Conservation (phyloP, 345 rosid species). For the Murraya koenigii region DNA sequence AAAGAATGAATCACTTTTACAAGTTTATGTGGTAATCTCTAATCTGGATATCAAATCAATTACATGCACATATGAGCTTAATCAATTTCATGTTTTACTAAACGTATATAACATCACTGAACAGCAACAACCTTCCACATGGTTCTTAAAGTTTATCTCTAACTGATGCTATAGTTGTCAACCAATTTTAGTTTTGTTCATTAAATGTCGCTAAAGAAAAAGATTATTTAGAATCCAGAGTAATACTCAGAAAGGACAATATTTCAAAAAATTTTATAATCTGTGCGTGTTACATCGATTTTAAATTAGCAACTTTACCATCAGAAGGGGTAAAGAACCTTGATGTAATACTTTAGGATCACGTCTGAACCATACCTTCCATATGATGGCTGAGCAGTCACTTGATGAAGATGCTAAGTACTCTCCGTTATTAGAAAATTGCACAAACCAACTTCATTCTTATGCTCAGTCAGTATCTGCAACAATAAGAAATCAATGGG, state of each 20-base stretch:
- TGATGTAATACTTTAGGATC: neutral
- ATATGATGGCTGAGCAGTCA: slow-evolving; percentile 88
- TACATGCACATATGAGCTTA: neutral
- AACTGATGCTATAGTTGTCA: neutral
- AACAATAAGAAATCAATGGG: slow-evolving; percentile 17
- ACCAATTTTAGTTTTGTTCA: neutral
- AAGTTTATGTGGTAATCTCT: neutral
- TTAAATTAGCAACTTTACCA: neutral
- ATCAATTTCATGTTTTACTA: neutral
- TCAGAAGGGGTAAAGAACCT: neutral
- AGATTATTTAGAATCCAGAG: neutral
- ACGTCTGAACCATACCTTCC: slow-evolving; percentile 58
- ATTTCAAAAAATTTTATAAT: neutral
- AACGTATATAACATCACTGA: neutral
- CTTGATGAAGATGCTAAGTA: slow-evolving; percentile 87
- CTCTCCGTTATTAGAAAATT: slow-evolving; percentile 77
- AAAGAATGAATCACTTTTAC: slow-evolving; percentile 12
- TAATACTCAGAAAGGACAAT: neutral
- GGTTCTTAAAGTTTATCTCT: neutral
- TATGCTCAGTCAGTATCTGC: slow-evolving; percentile 79
- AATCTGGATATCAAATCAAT: slow-evolving; percentile 9
- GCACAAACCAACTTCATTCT: slow-evolving; percentile 95
- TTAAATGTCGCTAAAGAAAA: neutral
- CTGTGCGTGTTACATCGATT: neutral
- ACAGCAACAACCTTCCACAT: neutral